Base-by-base conservation (phyloP, 192 early-diverging fungal genomes). In the Jimgerdemannia lactiflua region DNA sequence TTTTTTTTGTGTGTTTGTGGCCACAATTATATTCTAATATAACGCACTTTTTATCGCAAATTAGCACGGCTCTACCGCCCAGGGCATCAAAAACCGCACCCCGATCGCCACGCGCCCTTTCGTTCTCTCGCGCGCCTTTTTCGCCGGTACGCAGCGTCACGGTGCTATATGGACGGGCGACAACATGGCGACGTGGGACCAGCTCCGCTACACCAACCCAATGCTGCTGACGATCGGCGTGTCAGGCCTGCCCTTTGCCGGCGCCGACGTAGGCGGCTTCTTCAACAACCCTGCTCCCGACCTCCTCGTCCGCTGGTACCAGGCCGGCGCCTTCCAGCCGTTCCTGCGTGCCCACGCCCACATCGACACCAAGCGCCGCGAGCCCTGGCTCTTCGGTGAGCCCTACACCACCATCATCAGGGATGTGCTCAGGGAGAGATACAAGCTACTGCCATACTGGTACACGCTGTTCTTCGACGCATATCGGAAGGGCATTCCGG, bases 111-210 rank as follows among this genome's bases (percentile, higher is more conserved):
- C 84, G 59, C 89, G 98, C 2, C 97, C 98, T 3, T 99, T 99
- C 87, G 92, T 98, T 9, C 87, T 99, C 3, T 93, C 97, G 11
- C 91, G 98, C n/a, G 90, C 96, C 4, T 99, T 98, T 86, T 99
- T 97, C 88, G 92, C 91, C 42, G 98, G 98, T 42, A 93, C 93
- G 17, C 98, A 99, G 78, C 92, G 96, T 19, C 95, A 93, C 77
- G 97, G 98, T 44, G 92, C 98, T 3, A 92, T 98, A 65, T 99
- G 98, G 98, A 99, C 98, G 3, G 98, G 98, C 54, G 98, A 99
- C 81, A 99, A 98, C 78, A 81, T 90, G 4, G 96, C 95, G 7
- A 82, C 84, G 40, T 99, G 98, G 98, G 89, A 91, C 65, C 93
- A 97, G 66, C 77, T 99, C 66, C 88, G 82, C 39, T 86, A 88